Base-by-base conservation (phyloP, 2,329 filamentous ascomycete species). In the Penicillium thymicola region DNA sequence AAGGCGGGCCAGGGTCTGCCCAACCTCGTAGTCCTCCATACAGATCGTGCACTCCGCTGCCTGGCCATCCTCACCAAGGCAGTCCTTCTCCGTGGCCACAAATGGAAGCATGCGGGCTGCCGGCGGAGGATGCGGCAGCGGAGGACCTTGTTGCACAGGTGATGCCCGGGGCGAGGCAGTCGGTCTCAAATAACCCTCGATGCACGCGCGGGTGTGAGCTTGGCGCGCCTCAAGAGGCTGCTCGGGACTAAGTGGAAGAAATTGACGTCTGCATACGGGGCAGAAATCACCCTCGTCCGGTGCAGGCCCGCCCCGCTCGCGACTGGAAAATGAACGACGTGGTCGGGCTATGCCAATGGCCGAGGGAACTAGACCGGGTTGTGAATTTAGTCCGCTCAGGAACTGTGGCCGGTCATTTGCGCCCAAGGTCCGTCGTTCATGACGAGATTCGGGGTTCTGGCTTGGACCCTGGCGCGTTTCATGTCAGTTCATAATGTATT, bases 31-130 rank as follows among this genome's bases (percentile, higher is more conserved):
- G 54, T 87, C 85, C 60, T 86, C 84, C 66, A 87, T 82, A 67
- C 85, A 87, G 50, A 87, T 87, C 9, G 83, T 80, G 60, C 85
- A 87, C 65, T 87, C 85, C 41, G 81, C 79, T 50, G 74, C 63
- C 42, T 76, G 77, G 18, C 82, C 79, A 52, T 84, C 81, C 23
- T 76, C 72, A 5, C 80, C 79, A 2, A 82, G 67, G 62, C 84
- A 87, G 59, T 87, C 85, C 66, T 87, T 87, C 68, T 87, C 85
- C 0, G 81, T 86, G 0, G 85, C 84, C 6, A 72, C 76, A 61
- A 85, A 87, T 2, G 67, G 67, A 14, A 78, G 61, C 74, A 79
- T 78, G 16, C 72, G 71, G 13, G 73, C 59, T 23, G 67, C 63
- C 1, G 61, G 51, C 16, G 65, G 63, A 13, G 65, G 65, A 16